phyloP scores from a whole-genome alignment of 441 rosid genomes.

The Adansonia gregorii region DNA sequence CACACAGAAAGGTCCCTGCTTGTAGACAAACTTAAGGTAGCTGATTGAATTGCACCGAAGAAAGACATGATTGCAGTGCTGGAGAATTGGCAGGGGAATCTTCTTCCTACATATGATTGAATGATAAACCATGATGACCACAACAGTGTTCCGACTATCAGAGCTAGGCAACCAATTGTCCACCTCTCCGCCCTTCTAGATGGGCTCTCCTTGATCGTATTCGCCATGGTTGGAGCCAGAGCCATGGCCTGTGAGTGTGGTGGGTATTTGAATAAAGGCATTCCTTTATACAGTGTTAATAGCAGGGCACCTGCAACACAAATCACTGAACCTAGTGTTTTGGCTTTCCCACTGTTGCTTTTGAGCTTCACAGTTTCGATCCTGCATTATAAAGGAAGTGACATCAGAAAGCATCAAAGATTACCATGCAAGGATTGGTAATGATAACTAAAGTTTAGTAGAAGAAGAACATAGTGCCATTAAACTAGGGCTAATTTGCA shows the following conservation, averaged over 20 bases:
- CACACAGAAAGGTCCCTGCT: slow-evolving; percentile 46
- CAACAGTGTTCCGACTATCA: slow-evolving; percentile 43
- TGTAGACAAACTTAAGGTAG: slow-evolving; percentile 37
- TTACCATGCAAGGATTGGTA: not conserved
- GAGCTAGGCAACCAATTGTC: slow-evolving; percentile 52
- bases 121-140: slow-evolving; percentile 73
- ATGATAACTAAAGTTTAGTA: not conserved
- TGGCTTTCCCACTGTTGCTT: slow-evolving; percentile 52
- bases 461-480: not conserved
- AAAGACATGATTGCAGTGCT: slow-evolving; percentile 59
- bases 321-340: slow-evolving; percentile 54
- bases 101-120: slow-evolving; percentile 52
- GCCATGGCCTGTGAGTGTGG: slow-evolving; percentile 24
- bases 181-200: slow-evolving; percentile 43
- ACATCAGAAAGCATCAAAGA: slow-evolving; percentile 14
- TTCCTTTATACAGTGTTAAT: slow-evolving; percentile 56
- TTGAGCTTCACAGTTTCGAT: slow-evolving; percentile 48
- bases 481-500: not conserved
- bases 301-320: slow-evolving; percentile 56
- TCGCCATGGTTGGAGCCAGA: slow-evolving; percentile 24
- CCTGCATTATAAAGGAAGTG: slow-evolving; percentile 38
- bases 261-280: slow-evolving; percentile 38
- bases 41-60: slow-evolving; percentile 67
- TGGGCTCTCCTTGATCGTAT: slow-evolving; percentile 22
- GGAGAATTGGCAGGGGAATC: slow-evolving; percentile 60